Percentiles rank a stretch among this genome's conserved stretches.
These are phyloP conservation scores for Tephrocybe sp. DNA, from an alignment of 768 basidiomycete species.

Conservation along the genomic window DNA sequence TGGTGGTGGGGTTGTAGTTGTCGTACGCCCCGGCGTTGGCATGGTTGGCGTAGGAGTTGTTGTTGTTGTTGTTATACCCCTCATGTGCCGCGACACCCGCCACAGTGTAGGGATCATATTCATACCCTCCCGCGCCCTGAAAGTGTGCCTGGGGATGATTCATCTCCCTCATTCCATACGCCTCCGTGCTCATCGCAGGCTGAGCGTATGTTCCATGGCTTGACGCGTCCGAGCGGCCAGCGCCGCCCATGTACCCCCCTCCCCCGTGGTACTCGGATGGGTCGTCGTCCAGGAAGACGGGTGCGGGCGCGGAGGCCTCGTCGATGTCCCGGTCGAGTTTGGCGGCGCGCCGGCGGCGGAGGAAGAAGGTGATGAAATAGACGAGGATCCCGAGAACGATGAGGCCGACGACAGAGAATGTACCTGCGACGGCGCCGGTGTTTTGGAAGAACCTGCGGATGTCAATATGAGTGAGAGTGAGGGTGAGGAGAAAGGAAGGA, in stretches of 20 bases:
- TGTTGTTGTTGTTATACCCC: neutral
- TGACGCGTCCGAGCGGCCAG: neutral
- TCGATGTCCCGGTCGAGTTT: constrained; percentile 74
- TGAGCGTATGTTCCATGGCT: neutral
- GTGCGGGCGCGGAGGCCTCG: constrained; percentile 53
- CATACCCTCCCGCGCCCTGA: neutral
- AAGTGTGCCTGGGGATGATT: neutral
- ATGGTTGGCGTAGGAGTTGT: too few relatives aligned
- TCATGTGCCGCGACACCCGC: neutral
- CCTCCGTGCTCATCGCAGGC: neutral
- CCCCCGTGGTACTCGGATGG: neutral
- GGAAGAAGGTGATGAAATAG: constrained; percentile 43
- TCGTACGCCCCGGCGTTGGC: neutral
- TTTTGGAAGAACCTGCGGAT: constrained; percentile 47
- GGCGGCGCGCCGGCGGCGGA: constrained; percentile 64
- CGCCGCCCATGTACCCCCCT: neutral
- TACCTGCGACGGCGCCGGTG: constrained; percentile 70
- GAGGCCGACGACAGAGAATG: constrained; percentile 72
- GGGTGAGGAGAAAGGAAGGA: neutral
- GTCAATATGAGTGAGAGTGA: neutral
- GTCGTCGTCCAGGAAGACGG: constrained; percentile 58
- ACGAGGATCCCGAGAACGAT: constrained; percentile 52
- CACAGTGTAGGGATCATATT: neutral
- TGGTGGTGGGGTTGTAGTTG: neutral
- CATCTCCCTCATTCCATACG: neutral